Evolutionary conservation across 1,139 yeast genomes (phyloP), one percentile per base, ranked within the genome.

Genomic region (Diutina ranongensis): DNA sequence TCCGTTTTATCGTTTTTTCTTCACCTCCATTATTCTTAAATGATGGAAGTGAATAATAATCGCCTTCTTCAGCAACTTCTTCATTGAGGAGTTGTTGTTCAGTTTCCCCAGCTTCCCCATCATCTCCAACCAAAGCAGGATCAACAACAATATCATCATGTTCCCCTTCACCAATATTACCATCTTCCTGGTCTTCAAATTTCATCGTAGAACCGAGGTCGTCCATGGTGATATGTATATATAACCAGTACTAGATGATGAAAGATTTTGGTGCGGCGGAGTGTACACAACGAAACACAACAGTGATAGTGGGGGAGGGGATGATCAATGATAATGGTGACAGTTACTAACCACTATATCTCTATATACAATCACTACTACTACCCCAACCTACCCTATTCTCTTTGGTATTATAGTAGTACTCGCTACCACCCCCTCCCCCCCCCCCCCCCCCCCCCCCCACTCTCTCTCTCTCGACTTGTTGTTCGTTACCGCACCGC

Each of bases 1-100:
- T 61, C 55, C 70, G 69, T 58, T 68, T 62, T 55, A 68, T 58
- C 46, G 78, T 65, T 53, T 54, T 45, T 51, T 50, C 31, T 51
- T 50, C 27, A 50, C 53, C 28, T 49, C 57, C 22, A 46, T 50
- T 19, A 50, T 48, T 49, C 66, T 65, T 50, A 67, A 71, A 12
- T 67, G 57, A 45, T 58, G 56, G 40, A 63, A 56, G 18, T 65
- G 40, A 60, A 50, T 63, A 64, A 33, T 67, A 58, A 44, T 63
- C 58, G 18, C 60, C 63, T 36, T 59, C 66, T 27, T 59, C 63
- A 35, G 55, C 60, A 13, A 53, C 60, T 4, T 40, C 44, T 15
- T 40, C 44, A 32, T 40, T 32, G 27, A 31, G 44, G 18, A 35
- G 40, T 18, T 21, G 25, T 22, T 35, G 28, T 15, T 47, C 49